Percentiles rank a stretch among this genome's conserved stretches.
phyloP scores from a whole-genome alignment of 192 early-diverging fungal species.

The Gorgonomyces haynaldii region DNA sequence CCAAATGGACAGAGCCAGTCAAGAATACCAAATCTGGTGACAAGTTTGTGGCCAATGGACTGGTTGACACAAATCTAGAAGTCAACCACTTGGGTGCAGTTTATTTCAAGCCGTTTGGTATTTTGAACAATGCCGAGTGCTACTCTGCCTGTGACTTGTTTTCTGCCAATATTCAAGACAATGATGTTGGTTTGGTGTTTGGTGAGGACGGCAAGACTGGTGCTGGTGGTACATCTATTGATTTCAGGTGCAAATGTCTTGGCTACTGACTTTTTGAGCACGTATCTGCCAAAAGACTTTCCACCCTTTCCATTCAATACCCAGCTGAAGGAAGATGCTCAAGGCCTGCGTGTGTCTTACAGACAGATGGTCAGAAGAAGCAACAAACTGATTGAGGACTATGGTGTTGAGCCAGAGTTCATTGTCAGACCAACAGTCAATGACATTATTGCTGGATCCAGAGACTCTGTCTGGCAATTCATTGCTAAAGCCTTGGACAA shows the following conservation, averaged over 20 bases:
- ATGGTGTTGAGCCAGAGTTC: slow-evolving; percentile 9
- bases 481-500: too few relatives aligned
- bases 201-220: slow-evolving; percentile 17
- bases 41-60: not conserved
- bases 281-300: not conserved
- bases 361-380: slow-evolving; percentile 10
- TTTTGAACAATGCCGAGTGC: slow-evolving; percentile 10
- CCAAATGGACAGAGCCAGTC: not conserved
- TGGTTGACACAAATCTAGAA: not conserved
- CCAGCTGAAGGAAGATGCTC: too few relatives aligned
- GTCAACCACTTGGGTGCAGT: slow-evolving; percentile 8
- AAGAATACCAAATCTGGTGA: not conserved
- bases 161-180: slow-evolving; percentile 12
- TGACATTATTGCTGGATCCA: not conserved
- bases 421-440: slow-evolving; percentile 9
- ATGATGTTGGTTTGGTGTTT: slow-evolving; percentile 6
- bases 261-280: not conserved
- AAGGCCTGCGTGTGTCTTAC: too few relatives aligned
- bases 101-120: slow-evolving; percentile 13
- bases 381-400: slow-evolving; percentile 14
- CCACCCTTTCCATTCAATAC: not conserved
- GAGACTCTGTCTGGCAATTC: too few relatives aligned
- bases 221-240: slow-evolving; percentile 14
- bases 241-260: slow-evolving; percentile 19
- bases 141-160: slow-evolving; percentile 19